Evolutionary conservation across 2,329 filamentous ascomycete species (phyloP).

Genomic region (Amesomyces nigricolor): DNA sequence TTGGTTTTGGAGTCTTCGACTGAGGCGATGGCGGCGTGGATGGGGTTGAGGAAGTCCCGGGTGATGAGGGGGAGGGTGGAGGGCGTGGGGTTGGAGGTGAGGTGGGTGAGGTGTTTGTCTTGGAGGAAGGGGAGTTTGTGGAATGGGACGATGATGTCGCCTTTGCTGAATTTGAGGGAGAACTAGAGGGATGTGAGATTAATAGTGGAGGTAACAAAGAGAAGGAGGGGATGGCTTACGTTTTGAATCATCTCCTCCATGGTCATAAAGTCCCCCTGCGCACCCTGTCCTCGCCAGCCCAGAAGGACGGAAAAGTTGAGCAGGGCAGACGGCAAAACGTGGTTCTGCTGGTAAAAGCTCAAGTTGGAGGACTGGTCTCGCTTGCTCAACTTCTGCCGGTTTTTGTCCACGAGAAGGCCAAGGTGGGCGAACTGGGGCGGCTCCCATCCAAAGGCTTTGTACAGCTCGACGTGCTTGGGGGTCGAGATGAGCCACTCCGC

Average conservation of each 20-base stretch:
- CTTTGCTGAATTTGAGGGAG: constrained; percentile 81
- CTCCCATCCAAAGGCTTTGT: constrained; percentile 69
- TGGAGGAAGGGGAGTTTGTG: constrained; percentile 80
- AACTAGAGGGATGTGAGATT: constrained; percentile 48
- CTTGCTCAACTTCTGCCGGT: constrained; percentile 81
- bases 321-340: constrained; percentile 46
- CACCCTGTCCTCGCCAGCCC: constrained; percentile 66
- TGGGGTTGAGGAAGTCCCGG: constrained; percentile 21
- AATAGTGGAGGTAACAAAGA: background rate
- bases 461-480: constrained; percentile 65
- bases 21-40: constrained; percentile 16
- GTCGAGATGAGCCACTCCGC: constrained; percentile 96
- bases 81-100: constrained; percentile 14
- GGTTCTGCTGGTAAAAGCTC: constrained; percentile 43
- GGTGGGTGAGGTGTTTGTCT: constrained; percentile 26
- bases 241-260: constrained; percentile 65
- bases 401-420: constrained; percentile 62
- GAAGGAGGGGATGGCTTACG: constrained; percentile 39
- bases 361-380: constrained; percentile 56
- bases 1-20: background rate
- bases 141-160: constrained; percentile 76
- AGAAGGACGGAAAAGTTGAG: constrained; percentile 80
- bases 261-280: constrained; percentile 62
- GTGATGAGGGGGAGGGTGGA: constrained; percentile 14
- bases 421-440: constrained; percentile 75